Evolutionary conservation across 116 monocot genomes (phyloP).

Genomic region (Phalaenopsis hybrid): DNA sequence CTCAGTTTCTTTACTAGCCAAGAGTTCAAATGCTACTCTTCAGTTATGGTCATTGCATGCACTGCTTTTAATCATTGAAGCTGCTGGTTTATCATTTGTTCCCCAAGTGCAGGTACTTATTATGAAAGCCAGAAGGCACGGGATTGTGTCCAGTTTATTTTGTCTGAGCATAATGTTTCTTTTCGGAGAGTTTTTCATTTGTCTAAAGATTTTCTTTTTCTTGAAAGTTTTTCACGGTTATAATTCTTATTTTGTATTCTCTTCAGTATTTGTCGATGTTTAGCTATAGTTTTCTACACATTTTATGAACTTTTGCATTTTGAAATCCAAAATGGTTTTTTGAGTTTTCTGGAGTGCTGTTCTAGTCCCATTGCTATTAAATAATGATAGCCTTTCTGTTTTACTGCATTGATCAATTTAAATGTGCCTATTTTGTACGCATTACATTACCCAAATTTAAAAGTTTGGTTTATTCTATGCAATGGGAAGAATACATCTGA

Average conservation of each 20-base stretch:
- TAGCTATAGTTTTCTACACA: background rate
- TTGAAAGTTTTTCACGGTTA: background rate
- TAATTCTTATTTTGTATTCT: background rate
- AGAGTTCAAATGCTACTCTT: conserved; percentile 62
- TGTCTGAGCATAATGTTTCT: background rate
- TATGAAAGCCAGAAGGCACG: background rate
- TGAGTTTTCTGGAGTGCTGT: background rate
- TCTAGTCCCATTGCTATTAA: background rate
- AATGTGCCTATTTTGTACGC: no score
- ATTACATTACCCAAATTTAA: no score
- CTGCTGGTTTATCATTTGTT: conserved; percentile 93
- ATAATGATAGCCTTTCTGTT: background rate
- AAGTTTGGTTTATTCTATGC: no score
- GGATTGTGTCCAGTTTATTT: background rate
- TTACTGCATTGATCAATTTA: no score
- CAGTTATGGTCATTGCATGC: conserved; percentile 93
- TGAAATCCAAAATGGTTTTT: background rate
- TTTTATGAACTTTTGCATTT: conserved; percentile 2
- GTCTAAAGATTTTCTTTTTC: background rate
- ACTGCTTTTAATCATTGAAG: conserved; percentile 94
- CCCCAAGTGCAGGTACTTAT: conserved; percentile 86
- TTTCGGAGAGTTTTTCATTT: background rate
- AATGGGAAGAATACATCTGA: no score
- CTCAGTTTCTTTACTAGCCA: conserved; percentile 65
- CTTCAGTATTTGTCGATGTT: background rate